phyloP scores from a whole-genome alignment of 441 rosid species.

The Adansonia grandidieri region DNA sequence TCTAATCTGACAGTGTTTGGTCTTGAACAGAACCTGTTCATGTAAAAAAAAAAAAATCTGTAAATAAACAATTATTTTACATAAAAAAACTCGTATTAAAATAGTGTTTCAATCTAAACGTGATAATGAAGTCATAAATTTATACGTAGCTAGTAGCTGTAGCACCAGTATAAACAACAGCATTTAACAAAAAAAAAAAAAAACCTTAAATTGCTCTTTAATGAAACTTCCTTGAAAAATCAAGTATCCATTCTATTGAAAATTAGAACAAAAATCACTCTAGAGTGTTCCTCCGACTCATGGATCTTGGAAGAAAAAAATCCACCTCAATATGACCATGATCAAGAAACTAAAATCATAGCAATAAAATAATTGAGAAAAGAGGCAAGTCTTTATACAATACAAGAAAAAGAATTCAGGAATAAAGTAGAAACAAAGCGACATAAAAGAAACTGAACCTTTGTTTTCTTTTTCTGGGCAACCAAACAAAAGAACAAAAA shows the following conservation, averaged over 20 bases:
- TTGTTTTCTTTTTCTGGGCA: slow-evolving; percentile 19
- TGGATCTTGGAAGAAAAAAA: not conserved
- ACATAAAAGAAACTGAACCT: slow-evolving; percentile 19
- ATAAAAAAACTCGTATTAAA: not conserved
- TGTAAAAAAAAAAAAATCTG: not conserved
- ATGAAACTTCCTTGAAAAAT: not conserved
- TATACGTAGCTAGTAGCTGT: not conserved
- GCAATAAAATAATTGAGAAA: not conserved
- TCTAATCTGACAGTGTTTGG: slow-evolving; percentile 7
- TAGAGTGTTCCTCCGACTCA: not conserved
- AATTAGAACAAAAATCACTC: slow-evolving; percentile 3
- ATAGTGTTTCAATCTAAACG: not conserved
- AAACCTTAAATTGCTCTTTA: not conserved
- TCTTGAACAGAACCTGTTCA: slow-evolving; percentile 14
- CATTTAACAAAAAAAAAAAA: not conserved
- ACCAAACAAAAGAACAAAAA: slow-evolving; percentile 15
- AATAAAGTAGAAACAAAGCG: slow-evolving; percentile 16
- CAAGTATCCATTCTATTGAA: not conserved
- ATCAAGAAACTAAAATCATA: not conserved
- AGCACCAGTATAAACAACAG: not conserved
- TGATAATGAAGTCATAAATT: not conserved
- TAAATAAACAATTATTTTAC: slow-evolving; percentile 1
- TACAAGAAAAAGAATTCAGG: not conserved
- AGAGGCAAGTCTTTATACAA: too few species aligned
- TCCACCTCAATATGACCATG: not conserved